Evolutionary conservation across 2,329 filamentous ascomycete genomes (phyloP), one percentile per base, ranked within the genome.

Genomic region (Byssoonygena ceratinophila): DNA sequence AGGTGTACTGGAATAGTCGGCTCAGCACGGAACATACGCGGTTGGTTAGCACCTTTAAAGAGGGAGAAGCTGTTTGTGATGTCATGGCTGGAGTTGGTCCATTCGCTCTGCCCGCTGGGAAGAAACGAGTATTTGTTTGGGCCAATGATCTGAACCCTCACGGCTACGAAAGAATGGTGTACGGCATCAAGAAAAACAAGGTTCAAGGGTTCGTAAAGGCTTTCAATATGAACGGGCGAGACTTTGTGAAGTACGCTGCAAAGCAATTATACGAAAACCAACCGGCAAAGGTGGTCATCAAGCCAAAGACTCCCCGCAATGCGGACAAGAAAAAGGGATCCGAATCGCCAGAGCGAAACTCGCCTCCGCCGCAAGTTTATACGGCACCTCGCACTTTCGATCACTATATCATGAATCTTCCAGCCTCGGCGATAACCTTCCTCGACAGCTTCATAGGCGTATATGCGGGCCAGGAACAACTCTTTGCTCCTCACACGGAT

Each of bases 331-430:
- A 41, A 40, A 32, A 37, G 32, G 49, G 31, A 34, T 37, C 27
- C 11, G 31, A 27, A 12, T 44, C 41, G 1, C 44, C 45, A 37
- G 27, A 36, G 48, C 27, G 49, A 39, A 37, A 27, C 6, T 64
- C 68, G 14, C 62, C 63, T 18, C 65, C 68, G 12, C 65, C 64
- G 2, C 70, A 70, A 3, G 61, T 66, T 50, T 68, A 64, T 53
- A 59, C 59, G 23, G 65, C 66, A 43, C 91, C 91, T 1, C 76
- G 77, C 1, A 83, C 83, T 34, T 87, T 97, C 65, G 78, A 82
- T n/a, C 92, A 97, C 72, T 98, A 90, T 67, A 85, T 97, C 59
- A 96, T 98, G 87, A 98, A 98, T 70, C 83, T 98, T 14, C 92
- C 92, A 0, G 92, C 90, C 1, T 85, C 82, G 0, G 91, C 92